These are phyloP conservation scores for Sporopachydermia quercuum DNA, from an alignment of 805 yeast genomes.

Conservation along the genomic window DNA sequence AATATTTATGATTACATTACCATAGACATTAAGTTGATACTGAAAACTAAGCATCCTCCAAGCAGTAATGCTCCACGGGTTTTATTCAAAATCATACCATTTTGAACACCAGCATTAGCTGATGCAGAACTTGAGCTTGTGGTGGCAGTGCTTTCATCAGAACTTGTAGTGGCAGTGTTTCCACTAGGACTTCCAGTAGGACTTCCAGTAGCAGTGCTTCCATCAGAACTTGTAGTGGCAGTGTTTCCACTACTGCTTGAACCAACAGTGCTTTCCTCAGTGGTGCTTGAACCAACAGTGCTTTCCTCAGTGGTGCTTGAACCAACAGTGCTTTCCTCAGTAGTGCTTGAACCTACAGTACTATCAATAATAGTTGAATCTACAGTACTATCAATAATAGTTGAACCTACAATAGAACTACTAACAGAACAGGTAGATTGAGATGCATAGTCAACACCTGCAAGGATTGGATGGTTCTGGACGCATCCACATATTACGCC, in stretches of 20 bases:
- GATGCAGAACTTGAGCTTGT: constrained; percentile 3
- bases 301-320: no score
- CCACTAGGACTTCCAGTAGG: neutral
- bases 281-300: no score
- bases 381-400: neutral
- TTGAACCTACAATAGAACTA: neutral
- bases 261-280: no score
- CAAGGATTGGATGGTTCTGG: no score
- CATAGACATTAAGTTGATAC: neutral
- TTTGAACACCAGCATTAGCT: constrained; percentile 2
- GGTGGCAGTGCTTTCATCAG: neutral
- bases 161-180: neutral
- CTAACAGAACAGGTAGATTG: constrained; percentile 2
- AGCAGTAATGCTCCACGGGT: constrained; percentile 1
- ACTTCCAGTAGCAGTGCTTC: neutral
- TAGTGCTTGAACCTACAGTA: neutral
- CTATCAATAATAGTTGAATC: neutral
- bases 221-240: neutral
- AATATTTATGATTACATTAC: no score
- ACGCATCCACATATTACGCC: no score
- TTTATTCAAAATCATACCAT: neutral
- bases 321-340: no score
- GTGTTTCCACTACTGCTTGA: no score
- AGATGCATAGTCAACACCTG: constrained; percentile 2
- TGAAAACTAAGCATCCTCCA: constrained; percentile 2